Base-by-base conservation (phyloP, 208 protist species). In the Polymyxa betae region DNA sequence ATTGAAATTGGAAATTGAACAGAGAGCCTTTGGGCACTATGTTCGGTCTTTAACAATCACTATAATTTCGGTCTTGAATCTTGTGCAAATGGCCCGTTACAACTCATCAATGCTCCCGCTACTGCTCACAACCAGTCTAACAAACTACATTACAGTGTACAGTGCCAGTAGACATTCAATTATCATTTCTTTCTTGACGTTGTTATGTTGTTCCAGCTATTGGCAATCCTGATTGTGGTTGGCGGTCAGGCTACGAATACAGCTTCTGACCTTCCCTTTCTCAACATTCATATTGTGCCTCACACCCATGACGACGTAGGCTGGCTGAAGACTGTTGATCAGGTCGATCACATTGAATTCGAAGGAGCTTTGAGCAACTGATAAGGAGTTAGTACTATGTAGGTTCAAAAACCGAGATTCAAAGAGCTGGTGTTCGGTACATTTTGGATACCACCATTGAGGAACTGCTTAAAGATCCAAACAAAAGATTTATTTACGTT, bases 271-370 rank as follows among this genome's bases (percentile, higher is more conserved):
- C 72, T 82, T 40, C 5, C 87, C 10, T 20, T 89, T 12, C 45
- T 89, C 40, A 64, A 89, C 24, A 41, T 89, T n/a, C 87, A 89
- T 41, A 40, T 89, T 29, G 46, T 89, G n/a, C 87, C 87, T 12
- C 87, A 89, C n/a, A 89, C 87, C 10, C 87, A 89, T 29, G 87
- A 89, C 49, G 87, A 89, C n/a, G 87, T 89, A 10, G 87, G 87
- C 10, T 89, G 87, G 87, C 38, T 89, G n/a, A 89, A 89, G 38
- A 89, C 87, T 12, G 87, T 89, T 12, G 87, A 89, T 60, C 87
- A 82, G 72, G 72, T 82, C 5, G 5, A n/a, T 20, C 5, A 40
- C 35, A 45, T 82, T 5, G 72, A 5, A n/a, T 40, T 20, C 5
- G n/a, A 82, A 5, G 72, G n/a, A 12, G 72, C 40, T 5, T 20